Evolutionary conservation across 2,329 filamentous ascomycete species (phyloP).

Genomic region (Helotiales sp.): DNA sequence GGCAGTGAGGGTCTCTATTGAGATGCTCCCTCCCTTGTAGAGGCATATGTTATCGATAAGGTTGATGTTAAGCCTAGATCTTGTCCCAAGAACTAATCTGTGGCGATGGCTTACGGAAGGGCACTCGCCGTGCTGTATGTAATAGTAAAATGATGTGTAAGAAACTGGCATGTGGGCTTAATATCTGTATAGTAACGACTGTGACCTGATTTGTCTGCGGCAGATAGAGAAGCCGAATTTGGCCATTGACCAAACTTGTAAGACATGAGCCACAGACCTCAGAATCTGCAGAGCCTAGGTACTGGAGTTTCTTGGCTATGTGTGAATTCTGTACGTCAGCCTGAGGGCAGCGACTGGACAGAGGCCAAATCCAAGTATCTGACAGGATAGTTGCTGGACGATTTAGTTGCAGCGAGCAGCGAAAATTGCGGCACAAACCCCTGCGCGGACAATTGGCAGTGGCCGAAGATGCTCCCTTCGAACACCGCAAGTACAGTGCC

Average conservation of each 20-base stretch:
- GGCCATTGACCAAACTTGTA: neutral
- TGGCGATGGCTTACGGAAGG: neutral
- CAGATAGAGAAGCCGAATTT: neutral
- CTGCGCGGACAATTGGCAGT: neutral
- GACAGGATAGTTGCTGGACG: neutral
- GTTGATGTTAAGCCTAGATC: too few relatives aligned
- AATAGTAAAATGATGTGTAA: neutral
- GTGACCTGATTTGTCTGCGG: neutral
- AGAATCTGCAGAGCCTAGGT: neutral
- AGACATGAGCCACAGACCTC: neutral
- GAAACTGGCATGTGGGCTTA: neutral
- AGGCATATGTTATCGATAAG: too few relatives aligned
- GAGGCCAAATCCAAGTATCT: too few relatives aligned
- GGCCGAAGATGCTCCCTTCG: neutral
- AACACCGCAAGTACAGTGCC: too few relatives aligned
- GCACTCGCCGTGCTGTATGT: neutral
- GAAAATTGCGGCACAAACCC: neutral
- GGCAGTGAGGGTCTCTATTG: too few relatives aligned
- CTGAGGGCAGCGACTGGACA: too few relatives aligned
- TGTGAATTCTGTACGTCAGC: too few relatives aligned
- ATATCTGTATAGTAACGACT: neutral
- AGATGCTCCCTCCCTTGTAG: too few relatives aligned
- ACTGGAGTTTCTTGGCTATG: neutral
- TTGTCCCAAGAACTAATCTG: neutral
- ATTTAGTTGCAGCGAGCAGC: neutral